Conservation (phyloP, 129 eudicot genomes). For the Helianthus tuberosus region DNA sequence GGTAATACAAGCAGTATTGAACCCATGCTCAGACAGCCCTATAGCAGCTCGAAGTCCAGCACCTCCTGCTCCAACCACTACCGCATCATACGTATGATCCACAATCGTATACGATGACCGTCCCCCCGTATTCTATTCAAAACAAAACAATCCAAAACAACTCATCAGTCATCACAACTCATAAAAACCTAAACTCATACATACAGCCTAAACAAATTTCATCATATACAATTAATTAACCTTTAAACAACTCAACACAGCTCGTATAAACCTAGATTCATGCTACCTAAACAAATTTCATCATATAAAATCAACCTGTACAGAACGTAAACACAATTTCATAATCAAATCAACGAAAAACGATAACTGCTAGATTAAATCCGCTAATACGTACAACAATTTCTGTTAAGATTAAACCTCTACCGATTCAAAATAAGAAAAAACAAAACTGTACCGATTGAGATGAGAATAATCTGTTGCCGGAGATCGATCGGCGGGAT, state of each 20-base stretch:
- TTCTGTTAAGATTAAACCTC: no score
- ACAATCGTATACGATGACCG: slow-evolving; percentile 69
- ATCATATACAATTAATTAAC: background rate
- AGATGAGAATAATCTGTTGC: slow-evolving; percentile 58
- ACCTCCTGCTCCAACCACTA: slow-evolving; percentile 99
- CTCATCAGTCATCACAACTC: no score
- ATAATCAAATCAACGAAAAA: background rate
- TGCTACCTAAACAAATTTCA: no score
- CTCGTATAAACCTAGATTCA: no score
- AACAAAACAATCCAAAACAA: slow-evolving; percentile 6
- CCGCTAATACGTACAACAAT: background rate
- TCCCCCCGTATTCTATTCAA: slow-evolving; percentile 45
- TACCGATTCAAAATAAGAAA: background rate
- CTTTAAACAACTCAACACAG: background rate
- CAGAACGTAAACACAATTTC: background rate
- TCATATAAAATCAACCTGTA: no score
- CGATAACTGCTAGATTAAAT: slow-evolving; percentile 16
- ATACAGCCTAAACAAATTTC: background rate
- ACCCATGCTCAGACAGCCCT: slow-evolving; percentile 95
- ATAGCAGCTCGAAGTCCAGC: slow-evolving; percentile 98
- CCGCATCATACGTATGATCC: slow-evolving; percentile 95
- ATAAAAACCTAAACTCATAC: background rate
- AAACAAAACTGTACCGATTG: slow-evolving; percentile 39
- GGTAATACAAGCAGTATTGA: slow-evolving; percentile 95
- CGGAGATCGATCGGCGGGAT: slow-evolving; percentile 44